These are phyloP conservation scores for Erysimum cheiranthoides DNA, from an alignment of 345 rosid genomes.

Conservation along the genomic window DNA sequence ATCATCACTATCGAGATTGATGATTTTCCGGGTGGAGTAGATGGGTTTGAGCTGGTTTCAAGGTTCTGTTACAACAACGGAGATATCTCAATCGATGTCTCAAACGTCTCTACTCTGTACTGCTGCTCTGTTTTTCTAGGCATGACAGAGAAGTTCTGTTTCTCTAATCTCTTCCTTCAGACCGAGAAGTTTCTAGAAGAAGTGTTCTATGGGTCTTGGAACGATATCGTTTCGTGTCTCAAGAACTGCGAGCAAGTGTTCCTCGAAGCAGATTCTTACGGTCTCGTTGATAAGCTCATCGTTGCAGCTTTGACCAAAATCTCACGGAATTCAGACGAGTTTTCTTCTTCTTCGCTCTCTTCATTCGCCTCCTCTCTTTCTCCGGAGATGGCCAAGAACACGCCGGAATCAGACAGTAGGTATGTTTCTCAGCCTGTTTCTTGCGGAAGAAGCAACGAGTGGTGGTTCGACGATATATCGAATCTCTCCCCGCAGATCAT, in stretches of 20 bases:
- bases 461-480: constrained; percentile 79
- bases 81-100: constrained; percentile 51
- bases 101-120: constrained; percentile 60
- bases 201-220: constrained; percentile 63
- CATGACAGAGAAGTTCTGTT: constrained; percentile 61
- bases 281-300: constrained; percentile 58
- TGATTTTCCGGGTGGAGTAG: constrained; percentile 71
- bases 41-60: constrained; percentile 70
- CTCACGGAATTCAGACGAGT: constrained; percentile 53
- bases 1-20: constrained; percentile 51
- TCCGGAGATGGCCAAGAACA: constrained; percentile 44
- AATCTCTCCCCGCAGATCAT: constrained; percentile 58
- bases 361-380: constrained; percentile 38
- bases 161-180: constrained; percentile 59
- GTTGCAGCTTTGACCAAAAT: constrained; percentile 56
- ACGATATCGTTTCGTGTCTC: constrained; percentile 56
- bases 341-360: constrained; percentile 51
- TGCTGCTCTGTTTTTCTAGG: constrained; percentile 66
- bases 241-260: constrained; percentile 65
- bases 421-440: constrained; percentile 38
- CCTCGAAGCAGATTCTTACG: constrained; percentile 58
- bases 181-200: constrained; percentile 60
- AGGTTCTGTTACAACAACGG: constrained; percentile 67
- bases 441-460: constrained; percentile 53
- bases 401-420: constrained; percentile 46